Evolutionary conservation across 139 green algal genomes (phyloP).

Genomic region (Micractinium sp.): DNA sequence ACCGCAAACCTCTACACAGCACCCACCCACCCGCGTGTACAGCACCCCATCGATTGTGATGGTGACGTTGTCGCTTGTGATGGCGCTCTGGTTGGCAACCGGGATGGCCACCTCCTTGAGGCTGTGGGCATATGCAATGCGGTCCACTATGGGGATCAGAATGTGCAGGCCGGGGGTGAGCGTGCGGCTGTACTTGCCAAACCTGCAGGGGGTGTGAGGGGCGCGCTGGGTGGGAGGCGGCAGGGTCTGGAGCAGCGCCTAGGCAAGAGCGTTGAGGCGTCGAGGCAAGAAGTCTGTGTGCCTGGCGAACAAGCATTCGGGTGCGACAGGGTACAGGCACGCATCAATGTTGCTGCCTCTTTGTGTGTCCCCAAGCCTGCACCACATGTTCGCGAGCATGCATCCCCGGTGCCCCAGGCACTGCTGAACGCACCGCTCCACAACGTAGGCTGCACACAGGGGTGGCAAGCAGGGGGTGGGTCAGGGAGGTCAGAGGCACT

Average conservation of each 20-base stretch:
- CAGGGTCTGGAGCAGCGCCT: too few relatives aligned
- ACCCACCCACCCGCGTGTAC: constrained; percentile 62
- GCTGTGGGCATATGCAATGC: constrained; percentile 85
- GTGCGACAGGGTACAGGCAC: too few relatives aligned
- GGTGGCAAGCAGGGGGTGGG: neutral
- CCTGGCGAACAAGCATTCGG: too few relatives aligned
- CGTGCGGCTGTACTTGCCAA: constrained; percentile 87
- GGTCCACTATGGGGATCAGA: constrained; percentile 92
- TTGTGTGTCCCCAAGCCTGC: too few relatives aligned
- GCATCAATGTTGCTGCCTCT: too few relatives aligned
- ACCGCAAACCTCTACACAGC: too few relatives aligned
- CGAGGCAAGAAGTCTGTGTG: too few relatives aligned
- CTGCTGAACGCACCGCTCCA: constrained; percentile 59
- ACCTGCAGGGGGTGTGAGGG: constrained; percentile 27
- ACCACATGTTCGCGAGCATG: too few relatives aligned
- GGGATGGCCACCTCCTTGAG: constrained; percentile 93
- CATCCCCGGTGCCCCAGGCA: too few relatives aligned
- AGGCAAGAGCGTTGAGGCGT: too few relatives aligned
- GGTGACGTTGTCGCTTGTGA: constrained; percentile 97
- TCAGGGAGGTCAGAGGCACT: neutral
- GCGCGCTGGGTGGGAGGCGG: too few relatives aligned
- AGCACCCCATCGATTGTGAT: constrained; percentile 98
- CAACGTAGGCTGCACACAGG: constrained; percentile 54
- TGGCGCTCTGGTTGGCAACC: constrained; percentile 89
- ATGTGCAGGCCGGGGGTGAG: constrained; percentile 92